A percentile compares a stretch with the other conserved stretches of the same genome.
phyloP scores from a whole-genome alignment of 805 yeast species.

The Hanseniaspora lindneri region DNA sequence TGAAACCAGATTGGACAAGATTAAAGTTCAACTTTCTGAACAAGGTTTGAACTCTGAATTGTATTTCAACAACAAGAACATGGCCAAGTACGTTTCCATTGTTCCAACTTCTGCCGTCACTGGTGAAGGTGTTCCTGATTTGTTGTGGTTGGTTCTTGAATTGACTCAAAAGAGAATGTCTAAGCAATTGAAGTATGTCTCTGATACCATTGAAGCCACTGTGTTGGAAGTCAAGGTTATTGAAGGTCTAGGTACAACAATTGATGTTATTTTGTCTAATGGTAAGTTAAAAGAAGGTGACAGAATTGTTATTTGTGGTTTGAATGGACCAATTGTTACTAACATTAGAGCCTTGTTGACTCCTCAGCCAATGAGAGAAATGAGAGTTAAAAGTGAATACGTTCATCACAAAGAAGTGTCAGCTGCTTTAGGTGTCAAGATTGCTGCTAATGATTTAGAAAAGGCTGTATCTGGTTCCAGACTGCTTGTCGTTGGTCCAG shows the following conservation, averaged over 20 bases:
- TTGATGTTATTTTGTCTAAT: slow-evolving; percentile 93
- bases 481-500: slow-evolving; percentile 86
- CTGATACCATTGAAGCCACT: slow-evolving; percentile 82
- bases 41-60: slow-evolving; percentile 97
- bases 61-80: slow-evolving; percentile 86
- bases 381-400: slow-evolving; percentile 93
- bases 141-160: slow-evolving; percentile 87
- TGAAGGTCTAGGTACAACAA: slow-evolving; percentile 97
- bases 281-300: slow-evolving; percentile 94
- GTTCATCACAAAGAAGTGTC: slow-evolving; percentile 94
- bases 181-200: slow-evolving; percentile 89
- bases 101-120: slow-evolving; percentile 98
- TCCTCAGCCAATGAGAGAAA: slow-evolving; percentile 93
- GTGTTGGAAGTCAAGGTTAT: slow-evolving; percentile 93
- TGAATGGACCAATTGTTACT: slow-evolving; percentile 96
- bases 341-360: slow-evolving; percentile 90
- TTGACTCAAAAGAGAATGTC: slow-evolving; percentile 98
- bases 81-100: slow-evolving; percentile 86
- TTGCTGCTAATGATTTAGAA: slow-evolving; percentile 94
- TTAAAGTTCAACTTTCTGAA: slow-evolving; percentile 86
- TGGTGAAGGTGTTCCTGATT: slow-evolving; percentile 99
- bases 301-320: slow-evolving; percentile 87
- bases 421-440: slow-evolving; percentile 98
- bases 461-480: slow-evolving; percentile 99
- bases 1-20: slow-evolving; percentile 70